A percentile compares a stretch with the other conserved stretches of the same genome.
These are phyloP conservation scores for Blepharisma stoltei DNA, from an alignment of 73 alveolate species.

Conservation along the genomic window DNA sequence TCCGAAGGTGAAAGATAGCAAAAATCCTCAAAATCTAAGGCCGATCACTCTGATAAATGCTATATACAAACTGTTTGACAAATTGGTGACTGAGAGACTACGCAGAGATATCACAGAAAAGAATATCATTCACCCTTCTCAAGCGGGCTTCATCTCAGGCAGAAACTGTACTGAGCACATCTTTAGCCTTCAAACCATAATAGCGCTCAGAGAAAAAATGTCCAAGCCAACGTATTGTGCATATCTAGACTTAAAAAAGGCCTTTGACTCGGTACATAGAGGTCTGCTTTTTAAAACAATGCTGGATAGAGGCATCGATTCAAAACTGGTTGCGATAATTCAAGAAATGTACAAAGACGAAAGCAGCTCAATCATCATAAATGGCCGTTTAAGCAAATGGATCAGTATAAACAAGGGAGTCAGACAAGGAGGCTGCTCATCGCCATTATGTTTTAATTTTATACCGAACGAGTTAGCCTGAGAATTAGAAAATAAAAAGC, in stretches of 20 bases:
- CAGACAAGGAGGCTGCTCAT: constrained; percentile 9
- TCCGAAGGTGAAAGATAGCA: neutral
- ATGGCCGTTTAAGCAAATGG: neutral
- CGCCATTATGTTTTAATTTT: neutral
- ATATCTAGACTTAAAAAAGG: neutral
- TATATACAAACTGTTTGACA: constrained; percentile 17
- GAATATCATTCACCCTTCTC: neutral
- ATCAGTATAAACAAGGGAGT: neutral
- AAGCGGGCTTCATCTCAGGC: neutral
- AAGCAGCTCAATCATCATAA: neutral
- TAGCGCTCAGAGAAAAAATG: neutral
- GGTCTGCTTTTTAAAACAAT: neutral
- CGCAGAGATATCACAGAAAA: neutral
- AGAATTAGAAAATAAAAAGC: neutral
- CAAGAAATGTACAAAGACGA: neutral
- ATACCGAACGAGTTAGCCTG: neutral
- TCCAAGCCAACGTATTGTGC: neutral
- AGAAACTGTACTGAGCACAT: neutral
- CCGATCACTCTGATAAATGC: constrained; percentile 15
- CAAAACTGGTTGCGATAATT: neutral
- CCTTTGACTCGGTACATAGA: neutral
- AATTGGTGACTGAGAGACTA: neutral
- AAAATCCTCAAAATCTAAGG: neutral
- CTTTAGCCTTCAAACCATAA: neutral
- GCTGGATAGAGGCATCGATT: neutral